These are phyloP conservation scores for Diaporthe citri DNA, from an alignment of 2,329 filamentous ascomycete genomes.

Conservation along the genomic window DNA sequence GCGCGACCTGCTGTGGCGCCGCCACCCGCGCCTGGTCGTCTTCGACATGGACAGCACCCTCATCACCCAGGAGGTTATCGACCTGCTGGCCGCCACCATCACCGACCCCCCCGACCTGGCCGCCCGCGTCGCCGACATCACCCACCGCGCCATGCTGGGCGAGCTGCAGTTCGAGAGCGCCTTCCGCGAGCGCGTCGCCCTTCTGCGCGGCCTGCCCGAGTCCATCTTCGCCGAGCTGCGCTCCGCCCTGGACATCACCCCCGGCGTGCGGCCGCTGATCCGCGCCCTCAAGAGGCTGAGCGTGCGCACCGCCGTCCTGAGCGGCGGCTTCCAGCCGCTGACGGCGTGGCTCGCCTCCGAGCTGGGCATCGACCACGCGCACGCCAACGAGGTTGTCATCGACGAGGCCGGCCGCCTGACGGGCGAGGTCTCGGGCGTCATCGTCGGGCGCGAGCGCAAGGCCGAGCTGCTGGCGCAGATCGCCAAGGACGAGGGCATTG, in stretches of 20 bases:
- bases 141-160: constrained; percentile 93
- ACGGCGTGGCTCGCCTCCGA: constrained; percentile 86
- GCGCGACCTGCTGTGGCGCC: constrained; percentile 77
- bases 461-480: constrained; percentile 78
- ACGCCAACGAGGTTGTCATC: constrained; percentile 85
- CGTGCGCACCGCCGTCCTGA: constrained; percentile 89
- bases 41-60: constrained; percentile 99
- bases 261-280: constrained; percentile 82
- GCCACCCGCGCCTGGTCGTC: constrained; percentile 87
- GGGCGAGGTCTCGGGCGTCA: constrained; percentile 77
- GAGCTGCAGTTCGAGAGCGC: constrained; percentile 92
- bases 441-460: constrained; percentile 84
- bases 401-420: constrained; percentile 75
- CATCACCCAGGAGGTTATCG: constrained; percentile 97
- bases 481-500: constrained; percentile 74
- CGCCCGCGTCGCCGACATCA: constrained; percentile 87
- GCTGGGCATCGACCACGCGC: constrained; percentile 87
- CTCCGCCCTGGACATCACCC: constrained; percentile 81
- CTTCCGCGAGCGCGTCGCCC: constrained; percentile 81
- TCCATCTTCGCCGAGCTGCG: constrained; percentile 85
- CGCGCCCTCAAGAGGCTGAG: constrained; percentile 81
- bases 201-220: constrained; percentile 84
- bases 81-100: constrained; percentile 88
- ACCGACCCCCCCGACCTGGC: constrained; percentile 77
- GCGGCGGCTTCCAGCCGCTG: constrained; percentile 91